Conservation (phyloP, 2,329 filamentous ascomycete genomes). For the Plenodomus lindquistii region DNA sequence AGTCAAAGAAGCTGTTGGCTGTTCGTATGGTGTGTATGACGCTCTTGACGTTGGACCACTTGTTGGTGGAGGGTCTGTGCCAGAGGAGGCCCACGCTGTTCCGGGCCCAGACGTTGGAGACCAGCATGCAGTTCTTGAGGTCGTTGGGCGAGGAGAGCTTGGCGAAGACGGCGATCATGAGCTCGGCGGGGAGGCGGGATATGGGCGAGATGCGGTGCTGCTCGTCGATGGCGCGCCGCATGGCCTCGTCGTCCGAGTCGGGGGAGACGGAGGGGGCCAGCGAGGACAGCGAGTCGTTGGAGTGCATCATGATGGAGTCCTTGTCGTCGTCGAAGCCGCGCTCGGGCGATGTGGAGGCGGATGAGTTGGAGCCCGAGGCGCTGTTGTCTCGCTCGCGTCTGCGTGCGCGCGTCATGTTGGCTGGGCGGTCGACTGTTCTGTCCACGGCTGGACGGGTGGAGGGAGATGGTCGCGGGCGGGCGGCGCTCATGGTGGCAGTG, state of each 20-base stretch:
- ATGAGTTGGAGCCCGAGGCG: constrained; percentile 52
- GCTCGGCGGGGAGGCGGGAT: constrained; percentile 85
- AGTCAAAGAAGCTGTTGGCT: constrained; percentile 79
- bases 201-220: constrained; percentile 75
- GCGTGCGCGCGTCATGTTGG: constrained; percentile 40
- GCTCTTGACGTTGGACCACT: constrained; percentile 76
- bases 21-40: constrained; percentile 79
- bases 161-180: constrained; percentile 89
- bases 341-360: constrained; percentile 74
- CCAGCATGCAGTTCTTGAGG: constrained; percentile 84
- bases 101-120: constrained; percentile 90
- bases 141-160: constrained; percentile 78
- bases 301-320: constrained; percentile 81
- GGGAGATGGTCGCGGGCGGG: constrained; percentile 2
- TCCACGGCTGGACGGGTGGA: constrained; percentile 6
- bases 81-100: constrained; percentile 93
- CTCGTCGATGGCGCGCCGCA: constrained; percentile 59
- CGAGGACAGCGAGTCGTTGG: constrained; percentile 91
- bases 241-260: constrained; percentile 73
- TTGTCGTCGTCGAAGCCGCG: constrained; percentile 86
- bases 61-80: constrained; percentile 90
- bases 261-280: constrained; percentile 79
- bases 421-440: neutral
- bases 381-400: constrained; percentile 37
- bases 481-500: constrained; percentile 10